Base-by-base conservation (phyloP, 768 basidiomycete species). In the Xerocomellus chrysenteron region DNA sequence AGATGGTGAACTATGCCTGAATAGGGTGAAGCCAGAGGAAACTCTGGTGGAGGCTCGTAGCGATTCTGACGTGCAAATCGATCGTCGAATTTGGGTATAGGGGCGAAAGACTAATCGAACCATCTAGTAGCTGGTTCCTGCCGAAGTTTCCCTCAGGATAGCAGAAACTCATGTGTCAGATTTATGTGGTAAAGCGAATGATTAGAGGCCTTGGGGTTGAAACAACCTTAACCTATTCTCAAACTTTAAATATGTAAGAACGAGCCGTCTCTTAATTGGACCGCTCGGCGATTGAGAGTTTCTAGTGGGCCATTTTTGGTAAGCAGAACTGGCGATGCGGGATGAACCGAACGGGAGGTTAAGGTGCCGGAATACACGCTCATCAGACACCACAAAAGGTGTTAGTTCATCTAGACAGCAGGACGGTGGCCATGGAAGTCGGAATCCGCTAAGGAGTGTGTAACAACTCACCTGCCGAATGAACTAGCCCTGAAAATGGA, bases 11-110 rank as follows among this genome's bases (percentile, higher is more conserved):
- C 85, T 88, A 88, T 88, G 85, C 81, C 79, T 87, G 86, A 85
- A 84, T 86, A 88, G 86, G 86, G 86, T 80, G 85, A 88, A 90
- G 88, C 87, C 88, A 90, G 88, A 87, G 89, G 87, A 90, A 90
- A 91, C 89, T 88, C 88, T 90, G 88, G 87, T 90, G 88, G 88
- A 90, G 86, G 88, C 86, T 88, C 84, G 85, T 87, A 90, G 89
- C 87, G 84, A 86, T 91, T 90, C 89, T 91, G 89, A 90, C 86
- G 86, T 90, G 89, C 89, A 91, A 90, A 90, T 90, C 87, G 85
- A 89, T 90, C 85, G 88, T 90, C 85, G 79, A 88, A 90, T 86
- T 88, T 89, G 88, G 87, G 88, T 89, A 90, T 90, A 90, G 88
- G 88, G 89, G 88, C 85, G 86, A 90, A 90, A 90, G 89, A 90